phyloP scores from a whole-genome alignment of 2,329 filamentous ascomycete genomes.

The Trichoderma breve region DNA sequence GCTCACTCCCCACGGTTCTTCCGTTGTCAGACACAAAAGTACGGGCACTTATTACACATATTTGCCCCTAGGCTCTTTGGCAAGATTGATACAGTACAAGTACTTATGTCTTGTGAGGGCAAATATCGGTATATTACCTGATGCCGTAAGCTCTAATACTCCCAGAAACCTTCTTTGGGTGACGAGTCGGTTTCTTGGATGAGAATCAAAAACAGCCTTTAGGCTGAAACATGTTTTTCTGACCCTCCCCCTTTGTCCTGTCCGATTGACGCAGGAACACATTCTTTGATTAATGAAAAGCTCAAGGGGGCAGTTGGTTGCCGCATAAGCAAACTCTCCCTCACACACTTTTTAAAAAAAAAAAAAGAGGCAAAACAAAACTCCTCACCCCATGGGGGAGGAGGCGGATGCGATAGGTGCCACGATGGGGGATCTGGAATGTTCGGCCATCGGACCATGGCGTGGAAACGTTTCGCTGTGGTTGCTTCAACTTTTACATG shows the following conservation, averaged over 20 bases:
- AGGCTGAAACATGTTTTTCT: conserved; percentile 7
- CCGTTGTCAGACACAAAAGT: conserved; percentile 9
- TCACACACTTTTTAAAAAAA: not conserved
- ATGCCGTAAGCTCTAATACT: conserved; percentile 5
- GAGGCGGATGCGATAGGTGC: not conserved
- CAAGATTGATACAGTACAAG: not conserved
- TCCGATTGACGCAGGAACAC: conserved; percentile 9
- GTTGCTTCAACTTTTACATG: not conserved
- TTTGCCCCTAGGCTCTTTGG: not conserved
- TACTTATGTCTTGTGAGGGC: not conserved
- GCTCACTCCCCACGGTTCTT: not conserved
- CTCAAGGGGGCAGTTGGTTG: not conserved
- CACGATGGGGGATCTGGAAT: conserved; percentile 4
- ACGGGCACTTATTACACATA: conserved; percentile 3
- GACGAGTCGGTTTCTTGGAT: not conserved
- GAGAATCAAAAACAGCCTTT: not conserved
- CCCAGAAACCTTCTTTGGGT: conserved; percentile 4
- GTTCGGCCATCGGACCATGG: not conserved
- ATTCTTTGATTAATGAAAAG: conserved; percentile 4
- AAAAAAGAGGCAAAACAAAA: not conserved
- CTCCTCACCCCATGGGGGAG: conserved; percentile 8
- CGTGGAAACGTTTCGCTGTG: not conserved
- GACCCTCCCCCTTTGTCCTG: not conserved
- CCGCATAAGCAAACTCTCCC: not conserved
- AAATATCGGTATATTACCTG: not conserved